Base-by-base conservation (phyloP, 345 rosid genomes). In the Eucalyptus globulus region DNA sequence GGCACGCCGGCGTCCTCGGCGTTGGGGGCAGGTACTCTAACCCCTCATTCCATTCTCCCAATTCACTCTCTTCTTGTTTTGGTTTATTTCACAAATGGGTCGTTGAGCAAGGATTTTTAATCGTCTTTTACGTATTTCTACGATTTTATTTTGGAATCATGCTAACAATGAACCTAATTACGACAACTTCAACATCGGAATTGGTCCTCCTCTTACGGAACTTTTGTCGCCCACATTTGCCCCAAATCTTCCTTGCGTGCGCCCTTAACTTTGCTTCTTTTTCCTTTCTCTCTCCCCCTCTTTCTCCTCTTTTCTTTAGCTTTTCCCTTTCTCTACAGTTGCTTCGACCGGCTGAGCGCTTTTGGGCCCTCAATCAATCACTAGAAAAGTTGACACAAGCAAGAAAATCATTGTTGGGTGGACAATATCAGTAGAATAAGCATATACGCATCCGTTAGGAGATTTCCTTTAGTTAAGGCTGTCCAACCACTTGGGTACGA, bases 1-100 rank as follows among this genome's bases (percentile, higher is more conserved):
- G 91, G 93, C 98, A 96, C 89, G 91, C 96, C 14, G 98, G 98
- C 19, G 96, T 90, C 40, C 97, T 96, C 11, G 98, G 98, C 43
- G 97, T 95, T 53, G 98, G 98, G 15, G 97, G 98, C 91, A 94
- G 98, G 98, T 96, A 88, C 47, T 40, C 85, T 51, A 19, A 53
- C 26, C 50, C 83, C 49, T 51, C 62, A 26, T 29, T 86, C 76
- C 44, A 1, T 15, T 86, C 58, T 83, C 87, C 43, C 80, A 6
- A 80, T 80, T 51, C 34, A 21, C 26, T n/a, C 16, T 21, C 26
- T 44, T 17, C 19, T 29, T 15, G 43, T 49, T 76, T 37, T 11
- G 83, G 26, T 72, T 37, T 37, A 72, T 72, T 10, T 37, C 26
- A 19, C 27, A 10, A 37, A 19, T 11, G 26, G 81, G 81, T 37